Percentiles rank a stretch among this genome's conserved stretches.
Evolutionary conservation across 1,284 basidiomycete genomes (phyloP).

Genomic region (Lentinula novae-zelandiae): DNA sequence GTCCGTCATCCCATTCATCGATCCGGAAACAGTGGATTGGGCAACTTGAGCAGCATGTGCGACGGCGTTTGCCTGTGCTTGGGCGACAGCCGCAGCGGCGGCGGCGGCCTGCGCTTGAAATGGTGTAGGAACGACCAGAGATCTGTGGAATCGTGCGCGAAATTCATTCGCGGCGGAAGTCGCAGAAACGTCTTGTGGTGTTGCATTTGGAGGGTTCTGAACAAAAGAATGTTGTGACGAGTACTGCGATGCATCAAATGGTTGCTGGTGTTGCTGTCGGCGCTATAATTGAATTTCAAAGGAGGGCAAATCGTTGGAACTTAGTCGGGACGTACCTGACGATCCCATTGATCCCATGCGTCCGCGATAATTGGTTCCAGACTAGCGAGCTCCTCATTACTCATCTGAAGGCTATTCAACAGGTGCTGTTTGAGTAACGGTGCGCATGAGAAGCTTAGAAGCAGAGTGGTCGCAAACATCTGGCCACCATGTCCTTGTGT

Average conservation of each 20-base stretch:
- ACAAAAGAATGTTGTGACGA: slow-evolving; percentile 21
- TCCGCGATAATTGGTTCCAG: slow-evolving; percentile 75
- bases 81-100: slow-evolving; percentile 8
- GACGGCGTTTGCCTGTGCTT: slow-evolving; percentile 5
- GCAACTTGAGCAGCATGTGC: not conserved
- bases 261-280: slow-evolving; percentile 54
- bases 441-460: slow-evolving; percentile 69
- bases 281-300: slow-evolving; percentile 35
- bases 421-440: slow-evolving; percentile 71
- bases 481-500: slow-evolving; percentile 51
- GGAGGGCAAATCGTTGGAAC: not conserved
- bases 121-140: slow-evolving; percentile 61
- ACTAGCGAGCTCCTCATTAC: slow-evolving; percentile 71
- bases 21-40: not conserved
- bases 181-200: slow-evolving; percentile 13
- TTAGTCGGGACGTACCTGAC: slow-evolving; percentile 48
- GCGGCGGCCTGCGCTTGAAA: slow-evolving; percentile 34
- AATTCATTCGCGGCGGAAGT: slow-evolving; percentile 50
- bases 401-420: slow-evolving; percentile 65
- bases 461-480: slow-evolving; percentile 67
- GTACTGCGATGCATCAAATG: slow-evolving; percentile 28
- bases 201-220: slow-evolving; percentile 20
- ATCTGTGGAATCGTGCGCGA: slow-evolving; percentile 65
- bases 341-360: slow-evolving; percentile 81
- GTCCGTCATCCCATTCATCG: not conserved